Conservation (phyloP, 305 asterid genomes). For the Salvia sclarea region DNA sequence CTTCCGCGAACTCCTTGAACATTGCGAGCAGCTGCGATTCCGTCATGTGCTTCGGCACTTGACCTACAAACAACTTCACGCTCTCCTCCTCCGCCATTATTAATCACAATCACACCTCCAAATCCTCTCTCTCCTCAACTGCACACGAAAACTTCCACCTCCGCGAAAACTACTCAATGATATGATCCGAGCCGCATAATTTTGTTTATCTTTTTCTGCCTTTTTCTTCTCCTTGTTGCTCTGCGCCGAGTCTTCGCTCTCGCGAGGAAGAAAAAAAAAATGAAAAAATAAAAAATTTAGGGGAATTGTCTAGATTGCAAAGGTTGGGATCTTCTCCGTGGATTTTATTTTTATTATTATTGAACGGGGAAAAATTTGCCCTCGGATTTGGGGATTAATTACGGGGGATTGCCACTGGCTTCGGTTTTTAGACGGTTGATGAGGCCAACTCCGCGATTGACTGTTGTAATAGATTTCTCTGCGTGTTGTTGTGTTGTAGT, state of each 20-base stretch:
- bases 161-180: constrained; percentile 26
- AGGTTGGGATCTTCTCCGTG: constrained; percentile 34
- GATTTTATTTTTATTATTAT: constrained; percentile 32
- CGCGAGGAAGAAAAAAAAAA: constrained; percentile 16
- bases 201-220: too few relatives aligned
- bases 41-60: constrained; percentile 82
- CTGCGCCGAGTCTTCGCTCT: constrained; percentile 43
- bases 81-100: constrained; percentile 89
- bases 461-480: constrained; percentile 37
- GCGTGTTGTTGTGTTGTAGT: neutral
- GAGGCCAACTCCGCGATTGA: constrained; percentile 46
- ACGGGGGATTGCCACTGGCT: constrained; percentile 45
- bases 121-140: constrained; percentile 7
- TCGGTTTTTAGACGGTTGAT: constrained; percentile 25
- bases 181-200: constrained; percentile 29
- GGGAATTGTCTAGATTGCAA: constrained; percentile 46
- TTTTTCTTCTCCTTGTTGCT: constrained; percentile 16
- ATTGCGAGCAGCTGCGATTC: constrained; percentile 65
- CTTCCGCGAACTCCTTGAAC: constrained; percentile 68
- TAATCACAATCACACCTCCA: too few relatives aligned
- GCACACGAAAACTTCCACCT: neutral
- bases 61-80: constrained; percentile 91
- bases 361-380: constrained; percentile 16
- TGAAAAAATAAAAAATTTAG: constrained; percentile 3
- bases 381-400: constrained; percentile 28